Percentiles rank a stretch among this genome's conserved stretches.
Evolutionary conservation across 2,329 filamentous ascomycete species (phyloP).

Genomic region (Neoarthrinium moseri): DNA sequence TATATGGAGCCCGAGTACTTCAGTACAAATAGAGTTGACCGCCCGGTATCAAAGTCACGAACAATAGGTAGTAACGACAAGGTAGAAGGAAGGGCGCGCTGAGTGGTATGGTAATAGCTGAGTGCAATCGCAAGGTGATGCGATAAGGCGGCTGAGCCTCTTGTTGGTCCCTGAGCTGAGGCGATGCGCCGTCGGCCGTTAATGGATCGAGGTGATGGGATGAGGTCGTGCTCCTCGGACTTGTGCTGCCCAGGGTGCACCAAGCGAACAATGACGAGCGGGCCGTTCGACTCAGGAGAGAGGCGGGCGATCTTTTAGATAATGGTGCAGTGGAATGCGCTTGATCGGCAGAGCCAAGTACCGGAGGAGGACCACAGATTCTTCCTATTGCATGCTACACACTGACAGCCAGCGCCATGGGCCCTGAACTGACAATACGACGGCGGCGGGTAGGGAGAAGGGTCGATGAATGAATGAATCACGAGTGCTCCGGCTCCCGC

Average conservation of each 20-base stretch:
- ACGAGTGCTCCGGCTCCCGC: background rate
- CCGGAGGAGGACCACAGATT: background rate
- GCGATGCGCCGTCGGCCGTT: slow-evolving; percentile 3
- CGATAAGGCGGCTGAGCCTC: background rate
- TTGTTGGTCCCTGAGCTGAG: background rate
- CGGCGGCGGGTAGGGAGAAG: background rate
- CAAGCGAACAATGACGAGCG: slow-evolving; percentile 4
- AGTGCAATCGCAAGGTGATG: background rate
- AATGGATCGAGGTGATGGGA: slow-evolving; percentile 1
- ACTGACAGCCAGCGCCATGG: too few species aligned
- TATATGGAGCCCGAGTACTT: background rate
- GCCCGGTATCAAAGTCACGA: background rate
- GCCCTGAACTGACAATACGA: too few species aligned
- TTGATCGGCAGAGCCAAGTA: slow-evolving; percentile 7
- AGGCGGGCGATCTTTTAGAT: background rate
- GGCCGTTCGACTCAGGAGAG: background rate
- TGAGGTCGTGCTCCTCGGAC: slow-evolving; percentile 2
- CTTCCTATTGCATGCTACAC: too few species aligned
- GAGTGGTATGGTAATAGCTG: background rate
- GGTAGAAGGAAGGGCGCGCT: background rate
- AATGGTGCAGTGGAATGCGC: background rate
- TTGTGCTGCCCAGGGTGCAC: background rate
- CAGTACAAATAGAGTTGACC: background rate
- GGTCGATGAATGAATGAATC: background rate
- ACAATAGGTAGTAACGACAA: slow-evolving; percentile 1